Percentiles rank a stretch among this genome's conserved stretches.
Conservation (phyloP, 805 yeast genomes). For the Pichia gijzeniarum region DNA sequence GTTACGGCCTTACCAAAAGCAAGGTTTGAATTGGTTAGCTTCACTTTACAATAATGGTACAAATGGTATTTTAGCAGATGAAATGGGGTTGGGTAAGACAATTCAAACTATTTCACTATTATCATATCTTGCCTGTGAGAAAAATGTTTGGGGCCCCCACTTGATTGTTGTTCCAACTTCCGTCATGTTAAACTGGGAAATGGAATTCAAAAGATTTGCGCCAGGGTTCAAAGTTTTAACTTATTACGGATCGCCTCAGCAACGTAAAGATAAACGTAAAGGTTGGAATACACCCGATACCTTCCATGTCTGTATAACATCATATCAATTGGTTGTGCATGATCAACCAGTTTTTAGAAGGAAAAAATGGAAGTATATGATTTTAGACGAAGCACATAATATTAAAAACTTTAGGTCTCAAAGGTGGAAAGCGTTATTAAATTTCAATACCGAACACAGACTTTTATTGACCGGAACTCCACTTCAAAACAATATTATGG, state of each 20-base stretch:
- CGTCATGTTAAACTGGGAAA: constrained; percentile 97
- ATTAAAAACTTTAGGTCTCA: constrained; percentile 94
- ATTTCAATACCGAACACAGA: constrained; percentile 88
- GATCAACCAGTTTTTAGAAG: constrained; percentile 92
- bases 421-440: constrained; percentile 92
- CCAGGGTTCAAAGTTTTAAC: constrained; percentile 96
- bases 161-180: constrained; percentile 95
- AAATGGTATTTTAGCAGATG: constrained; percentile 96
- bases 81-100: constrained; percentile 97
- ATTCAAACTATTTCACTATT: constrained; percentile 89
- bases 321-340: constrained; percentile 95
- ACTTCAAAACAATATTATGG: constrained; percentile 88
- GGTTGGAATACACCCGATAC: constrained; percentile 98
- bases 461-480: constrained; percentile 94
- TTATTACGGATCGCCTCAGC: constrained; percentile 95
- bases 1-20: constrained; percentile 86
- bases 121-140: constrained; percentile 86
- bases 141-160: constrained; percentile 97
- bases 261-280: constrained; percentile 87
- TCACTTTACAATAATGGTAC: constrained; percentile 87
- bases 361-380: constrained; percentile 94
- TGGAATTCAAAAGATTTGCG: constrained; percentile 97
- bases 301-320: constrained; percentile 94
- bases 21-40: constrained; percentile 96
- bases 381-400: constrained; percentile 96